Percentiles rank a stretch among this genome's conserved stretches.
Evolutionary conservation across 352 stramenopile genomes (phyloP).

Genomic region (Globisporangium paddicum): DNA sequence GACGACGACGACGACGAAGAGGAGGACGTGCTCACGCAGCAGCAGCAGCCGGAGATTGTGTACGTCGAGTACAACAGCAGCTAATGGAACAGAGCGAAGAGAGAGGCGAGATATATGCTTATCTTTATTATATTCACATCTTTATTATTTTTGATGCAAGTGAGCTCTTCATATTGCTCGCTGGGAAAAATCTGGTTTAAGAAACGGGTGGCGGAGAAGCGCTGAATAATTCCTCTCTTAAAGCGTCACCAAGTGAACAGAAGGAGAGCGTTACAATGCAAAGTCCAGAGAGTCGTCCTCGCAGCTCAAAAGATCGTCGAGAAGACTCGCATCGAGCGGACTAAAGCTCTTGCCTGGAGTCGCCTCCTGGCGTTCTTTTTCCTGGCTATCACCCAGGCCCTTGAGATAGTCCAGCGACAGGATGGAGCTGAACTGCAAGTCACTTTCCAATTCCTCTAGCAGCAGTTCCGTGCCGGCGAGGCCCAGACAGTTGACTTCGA

Average conservation of each 20-base stretch:
- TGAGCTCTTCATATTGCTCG: not conserved
- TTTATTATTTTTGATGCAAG: not conserved
- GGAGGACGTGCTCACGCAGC: constrained; percentile 30
- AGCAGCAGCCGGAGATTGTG: constrained; percentile 30
- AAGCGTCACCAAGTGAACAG: not conserved
- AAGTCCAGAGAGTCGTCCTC: not conserved
- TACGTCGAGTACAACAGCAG: constrained; percentile 19
- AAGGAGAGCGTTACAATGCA: not conserved
- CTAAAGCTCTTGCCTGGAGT: not conserved
- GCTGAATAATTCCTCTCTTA: not conserved
- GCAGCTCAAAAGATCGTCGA: constrained; percentile 5
- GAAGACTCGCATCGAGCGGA: not conserved
- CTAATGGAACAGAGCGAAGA: not conserved
- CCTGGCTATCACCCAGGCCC: not conserved
- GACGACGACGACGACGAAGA: constrained; percentile 42
- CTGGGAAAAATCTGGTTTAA: not conserved
- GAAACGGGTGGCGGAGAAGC: not conserved
- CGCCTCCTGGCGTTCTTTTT: not conserved
- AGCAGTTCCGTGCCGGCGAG: not conserved
- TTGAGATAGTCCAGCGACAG: not conserved
- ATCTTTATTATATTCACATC: constrained; percentile 5
- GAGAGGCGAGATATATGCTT: not conserved
- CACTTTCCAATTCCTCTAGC: not conserved
- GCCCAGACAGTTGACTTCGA: not conserved
- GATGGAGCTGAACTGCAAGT: not conserved